Evolutionary conservation across 2,329 filamentous ascomycete species (phyloP).

Genomic region (Curvularia lunata): DNA sequence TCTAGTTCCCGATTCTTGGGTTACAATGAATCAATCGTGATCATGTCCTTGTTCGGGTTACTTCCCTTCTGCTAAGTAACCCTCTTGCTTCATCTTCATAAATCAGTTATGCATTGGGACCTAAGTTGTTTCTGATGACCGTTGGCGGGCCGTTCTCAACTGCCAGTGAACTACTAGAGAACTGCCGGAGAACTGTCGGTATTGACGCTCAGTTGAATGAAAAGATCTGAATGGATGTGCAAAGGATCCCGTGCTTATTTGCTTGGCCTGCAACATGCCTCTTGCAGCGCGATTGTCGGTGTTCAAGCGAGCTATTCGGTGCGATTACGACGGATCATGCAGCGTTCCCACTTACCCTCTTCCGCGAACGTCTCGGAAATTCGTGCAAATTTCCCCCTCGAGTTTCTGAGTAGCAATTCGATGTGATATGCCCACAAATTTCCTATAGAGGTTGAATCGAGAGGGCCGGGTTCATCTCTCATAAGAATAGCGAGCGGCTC

Average conservation of each 20-base stretch:
- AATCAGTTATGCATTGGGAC: not conserved
- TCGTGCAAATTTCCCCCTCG: constrained; percentile 4
- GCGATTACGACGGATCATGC: constrained; percentile 4
- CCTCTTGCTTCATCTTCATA: not conserved
- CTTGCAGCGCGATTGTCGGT: not conserved
- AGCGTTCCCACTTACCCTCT: not conserved
- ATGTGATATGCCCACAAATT: not conserved
- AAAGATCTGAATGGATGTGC: not conserved
- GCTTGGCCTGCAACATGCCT: not conserved
- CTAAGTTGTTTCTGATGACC: not conserved
- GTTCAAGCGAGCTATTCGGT: constrained; percentile 3
- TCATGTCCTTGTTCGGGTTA: not conserved
- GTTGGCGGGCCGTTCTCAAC: not conserved
- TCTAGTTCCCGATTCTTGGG: not conserved
- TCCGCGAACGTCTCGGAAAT: constrained; percentile 7
- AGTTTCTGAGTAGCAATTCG: constrained; percentile 6
- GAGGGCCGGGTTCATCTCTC: not conserved
- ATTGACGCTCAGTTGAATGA: not conserved
- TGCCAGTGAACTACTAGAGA: not conserved
- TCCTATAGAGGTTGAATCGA: not conserved
- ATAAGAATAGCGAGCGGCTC: not conserved
- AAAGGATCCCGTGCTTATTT: not conserved
- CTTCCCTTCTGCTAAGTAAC: not conserved
- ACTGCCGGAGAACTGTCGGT: not conserved
- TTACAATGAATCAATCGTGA: not conserved